phyloP scores from a whole-genome alignment of 345 rosid genomes.

The Eucalyptus regnans region DNA sequence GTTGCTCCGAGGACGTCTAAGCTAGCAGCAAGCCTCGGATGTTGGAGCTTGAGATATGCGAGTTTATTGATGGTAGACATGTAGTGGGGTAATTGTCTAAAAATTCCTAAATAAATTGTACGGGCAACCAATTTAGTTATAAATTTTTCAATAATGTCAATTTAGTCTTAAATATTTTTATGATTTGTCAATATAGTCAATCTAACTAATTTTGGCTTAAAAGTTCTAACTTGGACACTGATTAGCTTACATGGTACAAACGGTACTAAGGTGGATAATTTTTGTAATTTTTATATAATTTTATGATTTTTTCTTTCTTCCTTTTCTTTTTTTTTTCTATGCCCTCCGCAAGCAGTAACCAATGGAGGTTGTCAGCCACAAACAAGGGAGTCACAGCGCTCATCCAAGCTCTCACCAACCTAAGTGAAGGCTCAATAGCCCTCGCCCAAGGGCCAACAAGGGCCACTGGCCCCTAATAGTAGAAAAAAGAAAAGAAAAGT shows the following conservation, averaged over 20 bases:
- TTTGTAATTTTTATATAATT: background rate
- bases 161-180: background rate
- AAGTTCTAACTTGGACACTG: accelerated
- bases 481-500: too few relatives aligned
- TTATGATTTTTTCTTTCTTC: background rate
- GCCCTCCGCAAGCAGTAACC: background rate
- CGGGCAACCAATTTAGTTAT: background rate
- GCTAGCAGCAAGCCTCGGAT: background rate
- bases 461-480: background rate
- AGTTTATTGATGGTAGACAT: background rate
- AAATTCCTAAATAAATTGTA: background rate
- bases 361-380: background rate
- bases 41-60: background rate
- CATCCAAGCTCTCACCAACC: background rate
- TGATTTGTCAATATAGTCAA: background rate
- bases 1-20: background rate
- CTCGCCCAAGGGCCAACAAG: background rate
- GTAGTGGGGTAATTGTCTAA: background rate
- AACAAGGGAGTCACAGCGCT: background rate
- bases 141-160: background rate
- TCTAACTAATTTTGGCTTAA: background rate
- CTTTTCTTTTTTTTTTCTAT: too few relatives aligned
- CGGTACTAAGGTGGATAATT: background rate
- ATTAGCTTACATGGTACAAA: background rate
- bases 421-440: background rate